Conservation (phyloP, 2,329 filamentous ascomycete species). For the Neoascochyta sp. region DNA sequence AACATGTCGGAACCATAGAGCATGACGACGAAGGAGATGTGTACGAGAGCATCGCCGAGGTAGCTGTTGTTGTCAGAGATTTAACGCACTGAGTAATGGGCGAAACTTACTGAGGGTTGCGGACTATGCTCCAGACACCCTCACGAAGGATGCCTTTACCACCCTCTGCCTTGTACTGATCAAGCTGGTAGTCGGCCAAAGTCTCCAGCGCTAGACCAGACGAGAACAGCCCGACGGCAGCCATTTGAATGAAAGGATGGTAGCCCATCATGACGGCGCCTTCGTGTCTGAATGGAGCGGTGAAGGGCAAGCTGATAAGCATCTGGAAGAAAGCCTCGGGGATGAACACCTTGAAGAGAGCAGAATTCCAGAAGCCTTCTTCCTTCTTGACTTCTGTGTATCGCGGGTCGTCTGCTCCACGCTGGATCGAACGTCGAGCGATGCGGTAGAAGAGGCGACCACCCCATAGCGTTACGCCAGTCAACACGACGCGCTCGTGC, state of each 20-base stretch:
- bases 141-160: constrained; percentile 47
- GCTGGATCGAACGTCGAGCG: constrained; percentile 46
- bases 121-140: constrained; percentile 60
- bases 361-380: constrained; percentile 55
- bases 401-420: constrained; percentile 55
- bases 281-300: constrained; percentile 52
- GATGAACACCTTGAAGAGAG: constrained; percentile 53
- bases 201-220: constrained; percentile 56
- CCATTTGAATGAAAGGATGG: constrained; percentile 36
- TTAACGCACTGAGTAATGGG: background rate
- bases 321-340: constrained; percentile 58
- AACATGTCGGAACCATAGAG: constrained; percentile 55
- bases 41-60: constrained; percentile 58
- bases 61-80: constrained; percentile 44
- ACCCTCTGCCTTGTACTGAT: constrained; percentile 46
- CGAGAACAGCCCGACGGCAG: constrained; percentile 54
- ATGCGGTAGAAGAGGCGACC: constrained; percentile 55
- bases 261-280: constrained; percentile 37
- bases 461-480: constrained; percentile 57
- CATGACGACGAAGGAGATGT: constrained; percentile 57
- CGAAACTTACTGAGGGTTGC: constrained; percentile 58
- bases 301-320: constrained; percentile 56
- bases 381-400: constrained; percentile 54
- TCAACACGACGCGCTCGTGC: constrained; percentile 54
- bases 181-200: constrained; percentile 56